Percentiles rank a stretch among this genome's conserved stretches.
phyloP scores from a whole-genome alignment of 257 asterid species.

The Fraxinus excelsior region DNA sequence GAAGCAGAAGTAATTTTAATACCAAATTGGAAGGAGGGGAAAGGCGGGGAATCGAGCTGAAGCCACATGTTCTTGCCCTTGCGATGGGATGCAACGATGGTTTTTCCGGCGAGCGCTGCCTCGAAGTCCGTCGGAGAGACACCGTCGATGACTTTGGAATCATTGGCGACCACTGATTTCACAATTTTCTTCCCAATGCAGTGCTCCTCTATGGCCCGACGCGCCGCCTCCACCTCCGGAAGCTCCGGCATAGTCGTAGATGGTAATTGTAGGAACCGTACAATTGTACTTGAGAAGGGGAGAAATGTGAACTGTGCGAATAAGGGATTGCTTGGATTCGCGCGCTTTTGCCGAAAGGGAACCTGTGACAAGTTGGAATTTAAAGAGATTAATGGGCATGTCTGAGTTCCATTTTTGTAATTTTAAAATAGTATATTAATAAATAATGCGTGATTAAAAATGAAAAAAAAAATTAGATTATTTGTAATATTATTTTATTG shows the following conservation, averaged over 20 bases:
- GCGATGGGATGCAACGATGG: constrained; percentile 83
- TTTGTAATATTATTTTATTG: too few relatives aligned
- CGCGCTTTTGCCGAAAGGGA: neutral
- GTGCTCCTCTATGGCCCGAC: constrained; percentile 77
- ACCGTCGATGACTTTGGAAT: constrained; percentile 79
- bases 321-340: neutral
- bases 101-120: constrained; percentile 75
- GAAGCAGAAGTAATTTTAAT: constrained; percentile 15
- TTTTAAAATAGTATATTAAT: too few relatives aligned
- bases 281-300: neutral
- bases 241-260: constrained; percentile 82
- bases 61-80: constrained; percentile 99
- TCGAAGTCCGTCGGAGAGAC: constrained; percentile 74
- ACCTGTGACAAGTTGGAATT: neutral
- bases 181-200: constrained; percentile 77
- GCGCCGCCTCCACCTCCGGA: constrained; percentile 99
- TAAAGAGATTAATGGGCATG: too few relatives aligned
- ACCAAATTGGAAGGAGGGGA: constrained; percentile 97
- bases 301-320: neutral
- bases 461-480: too few relatives aligned
- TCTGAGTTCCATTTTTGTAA: too few relatives aligned
- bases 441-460: too few relatives aligned
- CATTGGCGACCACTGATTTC: constrained; percentile 71
- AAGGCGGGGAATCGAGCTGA: constrained; percentile 89
- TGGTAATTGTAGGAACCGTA: constrained; percentile 13